Evolutionary conservation across 768 basidiomycete genomes (phyloP).

Genomic region (Glaciozyma antarctica): DNA sequence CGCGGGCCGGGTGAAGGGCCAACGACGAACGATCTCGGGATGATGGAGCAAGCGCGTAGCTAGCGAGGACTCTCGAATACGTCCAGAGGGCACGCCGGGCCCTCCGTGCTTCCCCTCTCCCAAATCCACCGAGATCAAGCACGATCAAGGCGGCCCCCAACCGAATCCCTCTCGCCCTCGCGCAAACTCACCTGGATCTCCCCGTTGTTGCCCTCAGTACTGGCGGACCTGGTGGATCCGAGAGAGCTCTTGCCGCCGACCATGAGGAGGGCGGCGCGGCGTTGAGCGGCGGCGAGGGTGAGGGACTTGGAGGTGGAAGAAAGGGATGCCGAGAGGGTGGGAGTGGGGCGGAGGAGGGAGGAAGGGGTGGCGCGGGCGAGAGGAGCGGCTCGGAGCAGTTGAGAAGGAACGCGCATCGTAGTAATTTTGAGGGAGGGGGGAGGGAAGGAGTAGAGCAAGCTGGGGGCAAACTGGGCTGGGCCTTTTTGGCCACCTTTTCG

Average conservation of each 20-base stretch:
- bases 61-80: no score
- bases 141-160: background rate
- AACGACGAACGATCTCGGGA: background rate
- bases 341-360: background rate
- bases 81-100: background rate
- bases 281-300: conserved; percentile 8
- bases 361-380: background rate
- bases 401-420: background rate
- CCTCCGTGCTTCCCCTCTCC: background rate
- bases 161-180: background rate
- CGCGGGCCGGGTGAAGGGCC: background rate
- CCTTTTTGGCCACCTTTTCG: no score
- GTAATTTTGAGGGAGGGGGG: background rate
- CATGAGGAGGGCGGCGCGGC: conserved; percentile 9
- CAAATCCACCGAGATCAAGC: background rate
- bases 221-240: conserved; percentile 13
- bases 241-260: conserved; percentile 7
- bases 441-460: background rate
- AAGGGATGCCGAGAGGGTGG: conserved; percentile 7
- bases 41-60: background rate
- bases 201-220: conserved; percentile 20
- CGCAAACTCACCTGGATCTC: conserved; percentile 16
- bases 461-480: no score
- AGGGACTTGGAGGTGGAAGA: background rate
- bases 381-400: background rate